Base-by-base conservation (phyloP, 805 yeast genomes). In the Nakazawaea holstii region DNA sequence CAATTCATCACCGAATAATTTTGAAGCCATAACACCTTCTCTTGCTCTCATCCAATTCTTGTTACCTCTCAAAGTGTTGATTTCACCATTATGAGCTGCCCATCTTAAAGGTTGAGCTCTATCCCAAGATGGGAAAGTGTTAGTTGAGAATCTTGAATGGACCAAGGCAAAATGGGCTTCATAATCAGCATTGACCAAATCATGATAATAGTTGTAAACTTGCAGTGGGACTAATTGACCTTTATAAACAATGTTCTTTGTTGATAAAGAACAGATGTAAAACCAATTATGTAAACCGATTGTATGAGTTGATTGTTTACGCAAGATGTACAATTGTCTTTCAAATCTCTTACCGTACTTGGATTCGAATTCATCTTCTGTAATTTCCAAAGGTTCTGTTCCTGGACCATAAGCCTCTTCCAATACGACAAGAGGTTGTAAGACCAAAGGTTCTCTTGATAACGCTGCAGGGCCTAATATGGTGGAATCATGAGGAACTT, bases 91-190 rank as follows among this genome's bases (percentile, higher is more conserved):
- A 71, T 92, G 99, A 35, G 99, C 99, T 30, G 96, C 88, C 85
- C 95, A 84, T 67, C 98, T 77, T 61, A 92, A 76, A 42, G 99
- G 99, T 70, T 92, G 99, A 24, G 99, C 98, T 69, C 99, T 82
- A 70, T 94, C 99, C 99, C 99, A 92, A n/a, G 97, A 89, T 41
- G 99, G 99, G 80, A 92, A 92, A 42, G 99, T 92, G 68, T 92
- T 92, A 30, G 99, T 92, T 49, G 97, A 90, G 76, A 92, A 92
- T 65, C 99, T 82, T 24, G 98, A 91, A 72, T 92, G 99, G 44
- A 92, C 98, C 37, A 92, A 76, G 13, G 97, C 96, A 74, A 94
- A 88, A 63, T 91, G 97, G 40, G 95, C 94, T 70, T 89, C 92
- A 68, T 82, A 92, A 61, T 90, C 94, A 27, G 90, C 92, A 65